phyloP scores from a whole-genome alignment of 2,329 filamentous ascomycete species.

The Cytospora mali region DNA sequence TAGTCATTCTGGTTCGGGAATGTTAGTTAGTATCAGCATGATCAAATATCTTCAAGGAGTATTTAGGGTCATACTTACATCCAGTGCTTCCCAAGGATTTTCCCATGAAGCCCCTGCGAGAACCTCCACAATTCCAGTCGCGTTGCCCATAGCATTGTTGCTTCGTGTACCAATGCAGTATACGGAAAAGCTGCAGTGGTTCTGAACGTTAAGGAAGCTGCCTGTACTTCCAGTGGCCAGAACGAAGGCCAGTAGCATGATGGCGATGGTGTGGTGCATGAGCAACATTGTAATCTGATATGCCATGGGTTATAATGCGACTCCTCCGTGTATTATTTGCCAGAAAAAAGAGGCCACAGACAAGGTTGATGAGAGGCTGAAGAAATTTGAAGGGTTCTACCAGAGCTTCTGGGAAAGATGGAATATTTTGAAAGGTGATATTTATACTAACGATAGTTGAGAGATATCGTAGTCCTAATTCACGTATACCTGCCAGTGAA shows the following conservation, averaged over 20 bases:
- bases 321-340: no score
- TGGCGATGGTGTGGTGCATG: not conserved
- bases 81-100: not conserved
- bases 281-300: no score
- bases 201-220: slow-evolving; percentile 7
- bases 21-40: not conserved
- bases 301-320: no score
- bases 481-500: no score
- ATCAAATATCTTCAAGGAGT: not conserved
- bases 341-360: no score
- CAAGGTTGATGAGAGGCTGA: no score
- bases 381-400: no score
- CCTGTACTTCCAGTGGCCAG: not conserved
- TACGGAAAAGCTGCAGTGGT: not conserved
- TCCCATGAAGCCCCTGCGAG: not conserved
- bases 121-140: not conserved
- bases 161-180: slow-evolving; percentile 9
- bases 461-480: no score
- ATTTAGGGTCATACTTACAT: not conserved
- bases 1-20: not conserved
- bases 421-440: no score
- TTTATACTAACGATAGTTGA: no score
- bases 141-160: not conserved
- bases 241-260: not conserved
- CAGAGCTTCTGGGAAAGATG: no score